A percentile compares a stretch with the other conserved stretches of the same genome.
Evolutionary conservation across 768 basidiomycete genomes (phyloP).

Genomic region (Boletus bicolor): DNA sequence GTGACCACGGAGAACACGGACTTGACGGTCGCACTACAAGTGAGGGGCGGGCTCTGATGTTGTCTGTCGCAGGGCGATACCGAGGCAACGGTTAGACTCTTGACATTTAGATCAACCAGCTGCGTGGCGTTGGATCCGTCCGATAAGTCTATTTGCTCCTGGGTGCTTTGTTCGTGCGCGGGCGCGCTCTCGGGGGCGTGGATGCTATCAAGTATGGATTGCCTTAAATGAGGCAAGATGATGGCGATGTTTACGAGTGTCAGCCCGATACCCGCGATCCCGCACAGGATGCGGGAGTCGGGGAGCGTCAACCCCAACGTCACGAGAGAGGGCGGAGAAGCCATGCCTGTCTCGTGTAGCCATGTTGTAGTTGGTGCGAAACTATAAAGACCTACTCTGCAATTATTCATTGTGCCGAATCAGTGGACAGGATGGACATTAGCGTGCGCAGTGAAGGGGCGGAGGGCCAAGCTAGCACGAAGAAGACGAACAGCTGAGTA

Average conservation of each 20-base stretch:
- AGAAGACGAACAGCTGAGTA: slow-evolving; percentile 1
- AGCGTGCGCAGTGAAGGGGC: background rate
- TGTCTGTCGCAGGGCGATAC: background rate
- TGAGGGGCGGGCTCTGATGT: background rate
- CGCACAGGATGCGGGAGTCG: slow-evolving; percentile 25
- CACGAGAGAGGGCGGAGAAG: slow-evolving; percentile 26
- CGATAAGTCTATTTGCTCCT: background rate
- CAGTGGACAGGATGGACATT: slow-evolving; percentile 3
- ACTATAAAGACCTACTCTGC: slow-evolving; percentile 29
- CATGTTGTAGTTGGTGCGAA: slow-evolving; percentile 20
- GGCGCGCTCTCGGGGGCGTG: background rate
- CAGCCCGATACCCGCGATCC: slow-evolving; percentile 25
- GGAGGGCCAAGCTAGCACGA: background rate
- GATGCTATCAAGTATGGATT: slow-evolving; percentile 16
- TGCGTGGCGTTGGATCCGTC: background rate
- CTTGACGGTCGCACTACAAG: background rate
- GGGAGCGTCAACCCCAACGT: slow-evolving; percentile 24
- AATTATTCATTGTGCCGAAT: slow-evolving; percentile 20
- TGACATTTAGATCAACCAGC: background rate
- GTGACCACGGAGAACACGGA: background rate
- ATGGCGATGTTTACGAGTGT: slow-evolving; percentile 25
- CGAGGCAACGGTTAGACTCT: background rate
- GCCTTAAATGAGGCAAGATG: slow-evolving; percentile 25
- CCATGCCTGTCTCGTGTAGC: slow-evolving; percentile 20
- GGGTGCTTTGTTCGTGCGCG: background rate